Conservation (phyloP, 2,329 filamentous ascomycete genomes). For the Incumbomyces lentus region DNA sequence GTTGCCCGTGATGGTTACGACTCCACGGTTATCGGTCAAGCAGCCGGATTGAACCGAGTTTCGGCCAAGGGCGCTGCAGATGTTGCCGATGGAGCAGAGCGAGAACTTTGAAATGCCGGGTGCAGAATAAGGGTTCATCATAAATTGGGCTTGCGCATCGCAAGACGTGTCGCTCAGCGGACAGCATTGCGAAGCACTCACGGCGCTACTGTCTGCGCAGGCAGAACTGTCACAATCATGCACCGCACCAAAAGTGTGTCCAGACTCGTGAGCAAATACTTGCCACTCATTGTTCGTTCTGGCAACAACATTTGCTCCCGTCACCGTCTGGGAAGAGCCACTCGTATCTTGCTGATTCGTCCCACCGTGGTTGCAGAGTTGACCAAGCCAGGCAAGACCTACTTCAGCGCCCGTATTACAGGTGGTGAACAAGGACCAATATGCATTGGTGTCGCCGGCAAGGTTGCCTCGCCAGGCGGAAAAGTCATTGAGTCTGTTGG, state of each 20-base stretch:
- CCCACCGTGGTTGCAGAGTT: slow-evolving; percentile 60
- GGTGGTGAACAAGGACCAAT: slow-evolving; percentile 80
- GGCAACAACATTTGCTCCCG: slow-evolving; percentile 81
- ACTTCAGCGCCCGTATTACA: slow-evolving; percentile 78
- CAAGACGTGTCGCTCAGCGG: slow-evolving; percentile 60
- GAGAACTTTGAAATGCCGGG: slow-evolving; percentile 69
- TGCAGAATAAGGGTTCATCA: slow-evolving; percentile 91
- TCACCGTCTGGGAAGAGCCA: slow-evolving; percentile 56
- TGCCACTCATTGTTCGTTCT: slow-evolving; percentile 82
- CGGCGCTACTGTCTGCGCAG: slow-evolving; percentile 53
- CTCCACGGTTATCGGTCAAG: slow-evolving; percentile 72
- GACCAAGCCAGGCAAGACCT: slow-evolving; percentile 84
- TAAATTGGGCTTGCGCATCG: slow-evolving; percentile 65
- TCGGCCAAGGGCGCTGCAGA: slow-evolving; percentile 73
- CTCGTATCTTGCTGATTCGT: slow-evolving; percentile 42
- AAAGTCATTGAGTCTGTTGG: slow-evolving; percentile 73
- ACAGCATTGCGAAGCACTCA: slow-evolving; percentile 63
- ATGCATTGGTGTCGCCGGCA: slow-evolving; percentile 72
- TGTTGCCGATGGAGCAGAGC: slow-evolving; percentile 80
- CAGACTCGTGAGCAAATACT: slow-evolving; percentile 86
- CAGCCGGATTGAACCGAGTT: slow-evolving; percentile 68
- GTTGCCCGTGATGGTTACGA: slow-evolving; percentile 69
- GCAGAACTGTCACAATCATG: slow-evolving; percentile 72
- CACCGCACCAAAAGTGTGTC: slow-evolving; percentile 90
- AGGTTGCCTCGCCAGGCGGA: slow-evolving; percentile 70